These are phyloP conservation scores for Lotmaria passim DNA, from an alignment of 208 protist genomes.

Conservation along the genomic window DNA sequence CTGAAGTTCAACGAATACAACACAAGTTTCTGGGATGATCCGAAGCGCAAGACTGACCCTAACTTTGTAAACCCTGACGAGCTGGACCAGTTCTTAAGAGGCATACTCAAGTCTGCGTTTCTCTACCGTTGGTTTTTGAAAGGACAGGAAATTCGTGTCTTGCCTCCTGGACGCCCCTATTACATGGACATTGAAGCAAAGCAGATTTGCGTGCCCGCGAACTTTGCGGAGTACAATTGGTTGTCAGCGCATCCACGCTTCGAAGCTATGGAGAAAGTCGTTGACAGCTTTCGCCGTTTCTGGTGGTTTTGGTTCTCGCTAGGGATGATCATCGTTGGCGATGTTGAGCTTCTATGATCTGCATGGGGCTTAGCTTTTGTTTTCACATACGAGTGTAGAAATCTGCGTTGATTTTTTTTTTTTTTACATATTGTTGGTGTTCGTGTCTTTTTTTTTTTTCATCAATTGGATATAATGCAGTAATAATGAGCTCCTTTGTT, in stretches of 20 bases:
- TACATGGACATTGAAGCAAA: conserved; percentile 76
- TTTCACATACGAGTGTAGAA: no score
- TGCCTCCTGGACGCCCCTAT: conserved; percentile 75
- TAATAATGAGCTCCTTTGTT: no score
- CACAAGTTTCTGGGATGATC: conserved; percentile 87
- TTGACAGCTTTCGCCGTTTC: conserved; percentile 61
- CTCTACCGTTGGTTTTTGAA: conserved; percentile 88
- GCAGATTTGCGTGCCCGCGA: conserved; percentile 80
- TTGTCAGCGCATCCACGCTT: conserved; percentile 65
- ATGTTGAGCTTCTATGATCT: conserved; percentile 77
- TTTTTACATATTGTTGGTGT: background rate
- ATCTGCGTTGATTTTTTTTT: background rate
- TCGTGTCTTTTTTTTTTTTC: background rate
- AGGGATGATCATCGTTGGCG: conserved; percentile 75
- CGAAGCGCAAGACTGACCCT: conserved; percentile 50
- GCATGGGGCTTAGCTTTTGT: no score
- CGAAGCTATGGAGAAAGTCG: conserved; percentile 60
- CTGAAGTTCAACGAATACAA: conserved; percentile 86
- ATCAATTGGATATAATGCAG: background rate
- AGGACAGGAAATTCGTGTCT: conserved; percentile 74
- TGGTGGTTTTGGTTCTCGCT: conserved; percentile 90
- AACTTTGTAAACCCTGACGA: conserved; percentile 83
- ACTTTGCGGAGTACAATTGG: conserved; percentile 91
- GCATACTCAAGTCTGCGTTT: conserved; percentile 69
- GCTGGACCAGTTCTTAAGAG: conserved; percentile 68